Percentiles rank a stretch among this genome's conserved stretches.
Evolutionary conservation across 176 grass and related monocot species (phyloP).

Genomic region (sorghum (Sorghum bicolor)): Sorghum_bicolor_NCBIv3 NC_012870.2:24476501-24477000

Average conservation of each 20-base stretch:
- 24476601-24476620: conserved; percentile 61
- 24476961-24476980: conserved; percentile 27
- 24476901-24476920: conserved; percentile 51
- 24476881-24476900: conserved; percentile 44
- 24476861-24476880: conserved; percentile 36
- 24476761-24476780: conserved; percentile 72
- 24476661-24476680: neutral
- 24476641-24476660: neutral
- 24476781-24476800: conserved; percentile 47
- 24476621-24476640: conserved; percentile 49
- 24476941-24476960: conserved; percentile 21
- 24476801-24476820: conserved; percentile 36
- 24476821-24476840: conserved; percentile 45
- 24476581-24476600: conserved; percentile 45
- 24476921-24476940: conserved; percentile 41
- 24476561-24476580: conserved; percentile 45
- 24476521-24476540: conserved; percentile 55
- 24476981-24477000: conserved; percentile 57
- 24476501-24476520: neutral
- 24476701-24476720: conserved; percentile 62
- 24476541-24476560: conserved; percentile 61
- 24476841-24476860: conserved; percentile 42
- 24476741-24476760: conserved; percentile 51
- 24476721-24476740: conserved; percentile 41
- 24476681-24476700: conserved; percentile 39